Percentiles rank a stretch among this genome's conserved stretches.
phyloP scores from a whole-genome alignment of 2,329 filamentous ascomycete species.

The Pestalotiopsis fici region DNA sequence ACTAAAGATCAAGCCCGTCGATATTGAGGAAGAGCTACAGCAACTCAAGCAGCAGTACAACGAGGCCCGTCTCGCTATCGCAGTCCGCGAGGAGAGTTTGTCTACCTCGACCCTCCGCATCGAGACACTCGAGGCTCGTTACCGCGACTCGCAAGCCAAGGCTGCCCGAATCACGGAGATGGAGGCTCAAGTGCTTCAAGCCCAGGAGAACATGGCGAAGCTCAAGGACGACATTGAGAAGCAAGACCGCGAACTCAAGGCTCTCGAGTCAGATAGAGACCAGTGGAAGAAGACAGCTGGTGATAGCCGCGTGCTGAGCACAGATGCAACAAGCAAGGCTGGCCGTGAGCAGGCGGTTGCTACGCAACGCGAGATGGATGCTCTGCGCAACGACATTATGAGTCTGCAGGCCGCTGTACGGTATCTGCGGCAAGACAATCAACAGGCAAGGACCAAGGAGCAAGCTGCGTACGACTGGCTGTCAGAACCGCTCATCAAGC shows the following conservation, averaged over 20 bases:
- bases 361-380: slow-evolving; percentile 72
- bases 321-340: slow-evolving; percentile 51
- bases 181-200: slow-evolving; percentile 58
- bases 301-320: slow-evolving; percentile 58
- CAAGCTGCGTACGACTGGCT: slow-evolving; percentile 63
- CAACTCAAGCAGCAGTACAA: slow-evolving; percentile 78
- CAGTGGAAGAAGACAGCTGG: slow-evolving; percentile 73
- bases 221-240: slow-evolving; percentile 67
- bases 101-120: slow-evolving; percentile 91
- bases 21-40: slow-evolving; percentile 82
- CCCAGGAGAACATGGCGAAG: slow-evolving; percentile 49
- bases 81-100: slow-evolving; percentile 76
- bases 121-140: slow-evolving; percentile 84
- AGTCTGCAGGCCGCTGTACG: slow-evolving; percentile 65
- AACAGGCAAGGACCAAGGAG: slow-evolving; percentile 59
- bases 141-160: slow-evolving; percentile 81
- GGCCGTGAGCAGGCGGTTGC: slow-evolving; percentile 69
- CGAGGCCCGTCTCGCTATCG: slow-evolving; percentile 72
- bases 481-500: slow-evolving; percentile 58
- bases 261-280: slow-evolving; percentile 65
- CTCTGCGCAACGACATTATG: slow-evolving; percentile 68
- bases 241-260: slow-evolving; percentile 67
- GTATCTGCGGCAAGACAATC: slow-evolving; percentile 69
- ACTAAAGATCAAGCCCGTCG: slow-evolving; percentile 78
- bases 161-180: slow-evolving; percentile 68